These are phyloP conservation scores for Apophysomyces ossiformis DNA, from an alignment of 371 early-diverging fungal species.

Conservation along the genomic window DNA sequence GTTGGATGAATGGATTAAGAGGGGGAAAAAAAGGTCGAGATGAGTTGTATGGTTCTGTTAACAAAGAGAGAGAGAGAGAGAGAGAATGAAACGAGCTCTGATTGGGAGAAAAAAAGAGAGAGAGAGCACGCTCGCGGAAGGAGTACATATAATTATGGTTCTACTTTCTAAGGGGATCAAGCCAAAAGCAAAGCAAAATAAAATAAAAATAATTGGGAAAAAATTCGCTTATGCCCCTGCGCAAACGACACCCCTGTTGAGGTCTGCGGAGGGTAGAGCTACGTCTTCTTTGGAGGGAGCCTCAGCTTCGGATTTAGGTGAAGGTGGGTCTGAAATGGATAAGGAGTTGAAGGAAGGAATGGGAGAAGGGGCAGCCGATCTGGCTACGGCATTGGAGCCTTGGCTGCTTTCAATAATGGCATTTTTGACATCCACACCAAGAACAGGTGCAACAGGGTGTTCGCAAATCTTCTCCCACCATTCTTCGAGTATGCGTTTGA, in stretches of 20 bases:
- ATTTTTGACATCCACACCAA: conserved; percentile 23
- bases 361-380: conserved; percentile 2
- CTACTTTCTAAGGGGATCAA: no score
- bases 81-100: no score
- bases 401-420: conserved; percentile 12
- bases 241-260: conserved; percentile 5
- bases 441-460: conserved; percentile 21
- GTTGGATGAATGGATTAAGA: no score
- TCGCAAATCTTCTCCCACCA: conserved; percentile 51
- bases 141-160: no score
- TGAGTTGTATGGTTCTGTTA: no score
- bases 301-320: background rate
- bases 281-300: background rate
- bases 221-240: background rate
- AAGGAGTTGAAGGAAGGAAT: background rate
- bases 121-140: no score
- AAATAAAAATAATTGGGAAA: background rate
- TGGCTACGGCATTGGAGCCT: conserved; percentile 6
- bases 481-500: conserved; percentile 56
- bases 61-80: no score
- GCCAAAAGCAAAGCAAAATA: background rate
- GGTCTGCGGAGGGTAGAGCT: background rate
- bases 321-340: background rate
- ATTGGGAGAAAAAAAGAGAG: no score
- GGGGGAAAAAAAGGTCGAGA: no score